A percentile compares a stretch with the other conserved stretches of the same genome.
phyloP scores from a whole-genome alignment of 768 basidiomycete species.

The Agrocybe pediades region DNA sequence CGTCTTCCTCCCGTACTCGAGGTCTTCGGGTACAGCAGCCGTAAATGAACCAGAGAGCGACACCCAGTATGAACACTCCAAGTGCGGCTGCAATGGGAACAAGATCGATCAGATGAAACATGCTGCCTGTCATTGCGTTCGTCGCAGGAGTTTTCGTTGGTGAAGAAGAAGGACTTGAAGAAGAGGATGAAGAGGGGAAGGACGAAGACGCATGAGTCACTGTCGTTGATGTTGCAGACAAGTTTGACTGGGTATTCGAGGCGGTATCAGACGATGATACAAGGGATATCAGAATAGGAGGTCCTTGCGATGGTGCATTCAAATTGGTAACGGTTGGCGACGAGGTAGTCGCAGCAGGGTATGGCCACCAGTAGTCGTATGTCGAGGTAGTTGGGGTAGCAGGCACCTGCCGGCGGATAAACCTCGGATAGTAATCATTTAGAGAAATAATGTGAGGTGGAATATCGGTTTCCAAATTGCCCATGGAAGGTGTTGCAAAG shows the following conservation, averaged over 20 bases:
- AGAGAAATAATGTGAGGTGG: neutral
- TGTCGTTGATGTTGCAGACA: neutral
- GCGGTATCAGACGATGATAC: neutral
- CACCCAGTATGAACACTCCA: slow-evolving; percentile 30
- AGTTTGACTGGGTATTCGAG: neutral
- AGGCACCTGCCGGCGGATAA: slow-evolving; percentile 5
- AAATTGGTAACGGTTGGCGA: neutral
- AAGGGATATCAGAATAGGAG: slow-evolving; percentile 13
- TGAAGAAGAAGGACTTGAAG: neutral
- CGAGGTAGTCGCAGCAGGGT: slow-evolving; percentile 23
- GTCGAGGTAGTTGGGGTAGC: slow-evolving; percentile 20
- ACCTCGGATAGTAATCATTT: neutral
- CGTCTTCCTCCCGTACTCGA: slow-evolving; percentile 17
- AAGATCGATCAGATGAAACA: slow-evolving; percentile 24
- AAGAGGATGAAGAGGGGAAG: neutral
- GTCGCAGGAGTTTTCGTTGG: neutral
- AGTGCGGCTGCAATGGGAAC: slow-evolving; percentile 32
- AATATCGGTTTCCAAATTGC: too few relatives aligned
- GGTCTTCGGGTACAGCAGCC: slow-evolving; percentile 29
- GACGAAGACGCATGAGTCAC: neutral
- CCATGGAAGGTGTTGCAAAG: too few relatives aligned
- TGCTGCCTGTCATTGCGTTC: neutral
- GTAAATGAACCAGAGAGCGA: slow-evolving; percentile 36
- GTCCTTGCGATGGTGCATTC: neutral
- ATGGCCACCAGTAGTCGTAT: slow-evolving; percentile 40